A percentile compares a stretch with the other conserved stretches of the same genome.
phyloP scores from a whole-genome alignment of 495 filamentous ascomycete genomes.

The Annulohypoxylon nitens region DNA sequence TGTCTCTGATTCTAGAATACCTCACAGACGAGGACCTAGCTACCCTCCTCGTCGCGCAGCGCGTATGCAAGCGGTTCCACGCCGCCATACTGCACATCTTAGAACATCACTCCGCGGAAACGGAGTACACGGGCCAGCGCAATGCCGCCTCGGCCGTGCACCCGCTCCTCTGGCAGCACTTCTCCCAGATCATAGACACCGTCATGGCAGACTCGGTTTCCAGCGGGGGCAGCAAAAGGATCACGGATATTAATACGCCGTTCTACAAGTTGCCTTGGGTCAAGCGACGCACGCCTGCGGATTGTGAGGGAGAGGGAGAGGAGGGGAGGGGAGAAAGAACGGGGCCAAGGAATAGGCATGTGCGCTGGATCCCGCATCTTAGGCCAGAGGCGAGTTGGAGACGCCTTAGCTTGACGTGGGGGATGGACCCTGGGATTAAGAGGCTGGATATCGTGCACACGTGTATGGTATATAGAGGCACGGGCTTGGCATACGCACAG shows the following conservation, averaged over 20 bases:
- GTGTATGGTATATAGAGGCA: background rate
- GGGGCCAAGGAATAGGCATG: background rate
- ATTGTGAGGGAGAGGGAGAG: background rate
- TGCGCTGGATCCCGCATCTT: constrained; percentile 8
- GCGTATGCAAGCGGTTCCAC: constrained; percentile 26
- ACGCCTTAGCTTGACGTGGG: constrained; percentile 11
- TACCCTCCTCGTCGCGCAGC: constrained; percentile 22
- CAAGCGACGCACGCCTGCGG: too few relatives aligned
- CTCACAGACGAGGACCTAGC: constrained; percentile 21
- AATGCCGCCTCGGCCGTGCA: background rate
- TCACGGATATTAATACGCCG: background rate
- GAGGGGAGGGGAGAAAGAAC: background rate
- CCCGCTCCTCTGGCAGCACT: constrained; percentile 3
- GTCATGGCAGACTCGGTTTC: background rate
- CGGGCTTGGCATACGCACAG: background rate
- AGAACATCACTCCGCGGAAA: background rate
- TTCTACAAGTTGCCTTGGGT: constrained; percentile 24
- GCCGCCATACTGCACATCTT: constrained; percentile 19
- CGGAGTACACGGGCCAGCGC: background rate
- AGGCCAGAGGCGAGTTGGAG: constrained; percentile 29
- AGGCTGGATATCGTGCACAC: constrained; percentile 13
- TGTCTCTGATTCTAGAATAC: constrained; percentile 17
- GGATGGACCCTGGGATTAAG: background rate
- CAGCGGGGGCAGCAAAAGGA: background rate
- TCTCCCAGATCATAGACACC: background rate